Conservation (phyloP, 148 eudicot genomes). For the Vaccinium vitisidaea region DNA sequence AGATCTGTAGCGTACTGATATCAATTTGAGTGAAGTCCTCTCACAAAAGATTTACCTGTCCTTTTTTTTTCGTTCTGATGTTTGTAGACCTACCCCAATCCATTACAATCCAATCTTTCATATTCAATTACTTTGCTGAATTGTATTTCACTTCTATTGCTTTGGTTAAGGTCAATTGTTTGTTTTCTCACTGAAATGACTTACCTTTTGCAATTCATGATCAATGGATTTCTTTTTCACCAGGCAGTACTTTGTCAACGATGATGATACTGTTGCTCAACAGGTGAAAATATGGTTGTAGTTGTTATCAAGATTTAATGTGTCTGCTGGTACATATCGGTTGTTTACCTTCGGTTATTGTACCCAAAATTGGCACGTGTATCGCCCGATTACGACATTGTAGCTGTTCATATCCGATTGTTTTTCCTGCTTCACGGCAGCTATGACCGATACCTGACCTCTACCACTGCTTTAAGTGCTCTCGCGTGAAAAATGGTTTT, state of each 20-base stretch:
- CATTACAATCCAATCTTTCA: slow-evolving; percentile 17
- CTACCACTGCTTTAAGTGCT: too few species aligned
- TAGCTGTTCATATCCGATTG: too few species aligned
- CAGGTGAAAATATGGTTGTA: slow-evolving; percentile 5
- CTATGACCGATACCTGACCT: too few species aligned
- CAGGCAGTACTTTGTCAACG: slow-evolving; percentile 20
- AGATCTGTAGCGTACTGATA: too few species aligned
- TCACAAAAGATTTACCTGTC: neutral
- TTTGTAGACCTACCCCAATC: slow-evolving; percentile 20
- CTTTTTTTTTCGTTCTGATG: neutral
- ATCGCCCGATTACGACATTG: too few species aligned
- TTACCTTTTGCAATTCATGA: too few species aligned
- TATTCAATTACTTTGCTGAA: neutral
- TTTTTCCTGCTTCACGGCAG: too few species aligned
- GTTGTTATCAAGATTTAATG: neutral
- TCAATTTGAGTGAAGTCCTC: neutral
- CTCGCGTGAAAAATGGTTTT: too few species aligned
- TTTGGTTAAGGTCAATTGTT: neutral
- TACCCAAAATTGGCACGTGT: too few species aligned
- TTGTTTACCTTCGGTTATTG: too few species aligned
- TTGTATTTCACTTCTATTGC: neutral
- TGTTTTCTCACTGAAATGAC: neutral
- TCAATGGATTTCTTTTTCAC: neutral
- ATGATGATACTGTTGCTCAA: slow-evolving; percentile 17
- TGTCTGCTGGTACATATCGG: too few species aligned